Percentiles rank a stretch among this genome's conserved stretches.
These are phyloP conservation scores for Leersia perrieri DNA, from an alignment of 176 grass and related monocot species.

Conservation along the genomic window DNA sequence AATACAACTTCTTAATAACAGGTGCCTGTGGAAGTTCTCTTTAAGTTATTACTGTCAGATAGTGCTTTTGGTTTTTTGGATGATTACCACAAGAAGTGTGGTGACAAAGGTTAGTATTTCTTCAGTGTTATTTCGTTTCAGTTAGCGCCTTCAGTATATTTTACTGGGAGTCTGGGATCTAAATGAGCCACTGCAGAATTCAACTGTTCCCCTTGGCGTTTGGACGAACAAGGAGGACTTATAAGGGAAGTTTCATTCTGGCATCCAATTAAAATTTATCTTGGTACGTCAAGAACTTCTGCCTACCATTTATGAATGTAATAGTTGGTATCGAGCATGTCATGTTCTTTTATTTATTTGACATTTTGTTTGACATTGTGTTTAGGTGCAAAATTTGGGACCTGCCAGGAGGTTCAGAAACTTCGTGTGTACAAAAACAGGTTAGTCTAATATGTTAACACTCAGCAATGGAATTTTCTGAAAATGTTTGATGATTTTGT, in stretches of 20 bases:
- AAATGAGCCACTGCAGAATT: conserved; percentile 71
- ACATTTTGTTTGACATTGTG: conserved; percentile 25
- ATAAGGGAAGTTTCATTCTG: conserved; percentile 81
- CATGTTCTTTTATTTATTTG: conserved; percentile 26
- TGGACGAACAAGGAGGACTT: conserved; percentile 56
- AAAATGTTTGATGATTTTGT: conserved; percentile 18
- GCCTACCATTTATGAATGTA: conserved; percentile 1
- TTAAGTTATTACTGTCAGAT: conserved; percentile 74
- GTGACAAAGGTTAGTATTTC: conserved; percentile 70
- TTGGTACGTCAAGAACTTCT: conserved; percentile 60
- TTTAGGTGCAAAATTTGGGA: conserved; percentile 89
- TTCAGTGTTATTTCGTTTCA: neutral
- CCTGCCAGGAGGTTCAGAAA: conserved; percentile 85
- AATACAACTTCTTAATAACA: conserved; percentile 39
- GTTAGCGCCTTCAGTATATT: conserved; percentile 23
- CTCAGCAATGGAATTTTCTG: neutral
- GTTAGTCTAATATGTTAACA: conserved; percentile 38
- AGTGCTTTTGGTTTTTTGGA: conserved; percentile 64
- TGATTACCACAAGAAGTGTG: conserved; percentile 81
- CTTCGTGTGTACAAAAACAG: conserved; percentile 78
- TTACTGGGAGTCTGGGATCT: conserved; percentile 23
- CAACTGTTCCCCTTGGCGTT: conserved; percentile 64
- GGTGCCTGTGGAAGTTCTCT: conserved; percentile 73
- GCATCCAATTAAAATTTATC: conserved; percentile 96
- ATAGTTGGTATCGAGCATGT: neutral